Evolutionary conservation across 345 rosid species (phyloP).

Genomic region (Cardamine resedifolia): DNA sequence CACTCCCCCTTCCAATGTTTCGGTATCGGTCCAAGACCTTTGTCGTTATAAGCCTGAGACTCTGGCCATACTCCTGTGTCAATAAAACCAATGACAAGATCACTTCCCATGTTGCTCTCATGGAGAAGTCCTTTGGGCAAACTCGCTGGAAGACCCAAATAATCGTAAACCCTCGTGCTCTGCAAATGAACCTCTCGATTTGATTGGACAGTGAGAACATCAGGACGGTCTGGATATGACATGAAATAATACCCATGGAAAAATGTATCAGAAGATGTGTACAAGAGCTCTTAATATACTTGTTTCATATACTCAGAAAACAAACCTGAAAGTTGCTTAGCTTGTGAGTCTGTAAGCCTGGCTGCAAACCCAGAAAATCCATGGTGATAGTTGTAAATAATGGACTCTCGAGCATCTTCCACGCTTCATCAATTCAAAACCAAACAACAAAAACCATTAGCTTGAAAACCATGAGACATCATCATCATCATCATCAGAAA

Average conservation of each 20-base stretch:
- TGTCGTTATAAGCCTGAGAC: slow-evolving; percentile 34
- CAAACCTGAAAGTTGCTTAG: slow-evolving; percentile 46
- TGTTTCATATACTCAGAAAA: not conserved
- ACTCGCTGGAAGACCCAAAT: slow-evolving; percentile 13
- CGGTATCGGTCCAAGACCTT: slow-evolving; percentile 47
- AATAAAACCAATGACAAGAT: slow-evolving; percentile 16
- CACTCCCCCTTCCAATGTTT: slow-evolving; percentile 46
- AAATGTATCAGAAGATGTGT: slow-evolving; percentile 7
- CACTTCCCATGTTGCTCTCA: slow-evolving; percentile 28
- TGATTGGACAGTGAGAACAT: slow-evolving; percentile 7
- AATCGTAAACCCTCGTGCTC: slow-evolving; percentile 7
- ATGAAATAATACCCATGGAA: not conserved
- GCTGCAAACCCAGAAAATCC: slow-evolving; percentile 69
- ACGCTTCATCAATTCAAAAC: slow-evolving; percentile 31
- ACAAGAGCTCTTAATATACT: not conserved
- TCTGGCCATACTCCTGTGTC: slow-evolving; percentile 50
- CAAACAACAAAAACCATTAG: no score
- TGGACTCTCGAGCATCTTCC: slow-evolving; percentile 49
- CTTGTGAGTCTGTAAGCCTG: slow-evolving; percentile 48
- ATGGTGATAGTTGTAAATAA: slow-evolving; percentile 51
- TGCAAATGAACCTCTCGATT: not conserved
- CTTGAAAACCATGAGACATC: not conserved
- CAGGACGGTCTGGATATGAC: slow-evolving; percentile 24
- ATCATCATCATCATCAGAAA: not conserved
- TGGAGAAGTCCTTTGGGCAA: slow-evolving; percentile 23